Base-by-base conservation (phyloP, 2,329 filamentous ascomycete genomes). In the Beauveria pseudobassiana region DNA sequence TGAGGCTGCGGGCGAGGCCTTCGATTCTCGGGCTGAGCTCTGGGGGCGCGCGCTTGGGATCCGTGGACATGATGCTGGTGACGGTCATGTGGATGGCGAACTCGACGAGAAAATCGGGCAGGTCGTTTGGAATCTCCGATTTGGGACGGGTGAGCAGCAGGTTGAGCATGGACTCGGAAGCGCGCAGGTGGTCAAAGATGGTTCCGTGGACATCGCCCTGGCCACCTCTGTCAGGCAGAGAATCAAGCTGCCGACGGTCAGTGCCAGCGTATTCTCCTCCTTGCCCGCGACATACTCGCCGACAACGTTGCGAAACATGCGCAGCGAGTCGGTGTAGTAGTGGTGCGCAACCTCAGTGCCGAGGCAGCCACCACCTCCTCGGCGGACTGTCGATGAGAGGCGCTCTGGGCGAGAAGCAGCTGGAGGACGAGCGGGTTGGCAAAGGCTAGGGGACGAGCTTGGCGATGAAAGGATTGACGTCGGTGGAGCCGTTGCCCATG, bases 211-310 rank as follows among this genome's bases (percentile, higher is more conserved):
- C 73, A 46, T 80, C 78, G 38, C 78, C 78, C 76, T 73, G 1
- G 74, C 72, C 3, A 80, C 78, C 73, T 80, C 78, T 2, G 76
- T 78, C 55, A 80, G 75, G 59, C 75, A 79, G 65, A 80, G 72
- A 10, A 80, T 73, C 10, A 80, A 68, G 38, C 77, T 77, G 3
- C 77, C 78, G 12, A 79, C 72, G 0, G 76, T 74, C 20, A 80
- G 65, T 51, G 76, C 72, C 3, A 80, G 69, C 0, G 72, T 69
- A 7, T 72, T 71, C 4, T 71, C 69, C 1, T 72, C 71, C 1
- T 72, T 69, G 0, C 74, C 74, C 0, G 67, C 67, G 1, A 75
- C 68, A 24, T 74, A 74, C 6, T 72, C 70, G 50, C 64, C 65
- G n/a, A 76, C 71, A 20, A 69, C 72, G 8, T 69, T 70, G 10